Evolutionary conservation across 148 eudicot genomes (phyloP).

Genomic region (Amaranthus cruentus): DNA sequence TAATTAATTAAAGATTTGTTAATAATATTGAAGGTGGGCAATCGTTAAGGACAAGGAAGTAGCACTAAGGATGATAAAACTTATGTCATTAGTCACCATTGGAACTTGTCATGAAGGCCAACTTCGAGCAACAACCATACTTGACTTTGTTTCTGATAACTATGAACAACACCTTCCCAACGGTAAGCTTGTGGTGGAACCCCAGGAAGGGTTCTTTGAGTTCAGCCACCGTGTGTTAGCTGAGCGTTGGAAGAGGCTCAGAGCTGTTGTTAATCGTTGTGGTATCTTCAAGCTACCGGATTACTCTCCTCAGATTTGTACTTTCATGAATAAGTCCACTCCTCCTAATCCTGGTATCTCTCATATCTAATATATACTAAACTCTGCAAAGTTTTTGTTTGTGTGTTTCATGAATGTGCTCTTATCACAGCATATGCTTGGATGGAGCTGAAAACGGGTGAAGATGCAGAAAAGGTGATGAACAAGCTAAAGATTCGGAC

Average conservation of each 20-base stretch:
- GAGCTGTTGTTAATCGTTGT: slow-evolving; percentile 29
- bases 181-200: neutral
- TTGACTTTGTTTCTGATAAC: slow-evolving; percentile 44
- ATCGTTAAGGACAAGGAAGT: slow-evolving; percentile 68
- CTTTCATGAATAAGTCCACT: slow-evolving; percentile 34
- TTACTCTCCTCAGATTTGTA: slow-evolving; percentile 43
- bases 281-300: slow-evolving; percentile 35
- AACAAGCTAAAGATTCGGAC: slow-evolving; percentile 41
- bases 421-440: slow-evolving; percentile 67
- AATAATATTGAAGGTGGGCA: slow-evolving; percentile 59
- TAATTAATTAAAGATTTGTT: too few species aligned
- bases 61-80: slow-evolving; percentile 63
- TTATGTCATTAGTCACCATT: slow-evolving; percentile 60
- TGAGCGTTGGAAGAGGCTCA: slow-evolving; percentile 63
- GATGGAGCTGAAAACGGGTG: slow-evolving; percentile 49
- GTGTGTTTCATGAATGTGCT: neutral
- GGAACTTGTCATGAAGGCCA: slow-evolving; percentile 87
- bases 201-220: slow-evolving; percentile 40
- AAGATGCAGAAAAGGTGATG: slow-evolving; percentile 46
- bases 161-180: slow-evolving; percentile 18
- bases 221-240: slow-evolving; percentile 37
- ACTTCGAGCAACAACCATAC: slow-evolving; percentile 58
- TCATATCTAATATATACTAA: neutral
- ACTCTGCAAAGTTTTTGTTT: neutral
- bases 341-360: slow-evolving; percentile 54